phyloP scores from a whole-genome alignment of 129 eudicot species.

The Lactuca sativa region DNA sequence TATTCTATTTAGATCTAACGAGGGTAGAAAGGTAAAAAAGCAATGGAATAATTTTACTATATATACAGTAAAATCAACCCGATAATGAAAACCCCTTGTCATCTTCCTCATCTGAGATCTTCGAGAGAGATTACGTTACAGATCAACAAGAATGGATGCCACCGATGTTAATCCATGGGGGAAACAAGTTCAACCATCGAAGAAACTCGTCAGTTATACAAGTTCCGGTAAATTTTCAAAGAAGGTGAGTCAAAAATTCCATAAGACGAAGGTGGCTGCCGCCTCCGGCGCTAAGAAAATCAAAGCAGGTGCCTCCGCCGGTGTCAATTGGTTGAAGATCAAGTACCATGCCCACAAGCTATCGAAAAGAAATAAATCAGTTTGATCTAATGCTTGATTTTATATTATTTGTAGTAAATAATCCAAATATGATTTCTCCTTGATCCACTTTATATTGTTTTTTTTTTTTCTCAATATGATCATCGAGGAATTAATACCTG shows the following conservation, averaged over 20 bases:
- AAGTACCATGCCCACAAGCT: conserved; percentile 35
- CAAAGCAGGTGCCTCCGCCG: conserved; percentile 36
- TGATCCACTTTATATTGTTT: neutral
- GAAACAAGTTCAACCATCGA: conserved; percentile 8
- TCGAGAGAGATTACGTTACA: neutral
- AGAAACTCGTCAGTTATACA: conserved; percentile 11
- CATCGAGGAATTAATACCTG: neutral
- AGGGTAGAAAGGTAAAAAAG: neutral
- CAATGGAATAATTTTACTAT: neutral
- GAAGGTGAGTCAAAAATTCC: conserved; percentile 26
- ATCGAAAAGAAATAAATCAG: conserved; percentile 30
- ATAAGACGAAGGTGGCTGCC: conserved; percentile 36
- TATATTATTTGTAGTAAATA: neutral
- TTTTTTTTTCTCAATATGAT: neutral
- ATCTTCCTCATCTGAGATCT: conserved; percentile 2
- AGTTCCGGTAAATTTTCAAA: conserved; percentile 27
- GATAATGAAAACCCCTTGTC: neutral
- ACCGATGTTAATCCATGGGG: conserved; percentile 40
- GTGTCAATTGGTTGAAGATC: conserved; percentile 36
- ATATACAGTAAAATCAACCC: neutral
- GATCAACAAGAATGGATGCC: conserved; percentile 17
- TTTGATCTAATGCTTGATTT: neutral
- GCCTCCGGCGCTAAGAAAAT: conserved; percentile 20
- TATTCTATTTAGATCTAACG: neutral
- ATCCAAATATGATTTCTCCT: neutral